Percentiles rank a stretch among this genome's conserved stretches.
Evolutionary conservation across 768 basidiomycete species (phyloP).

Genomic region (Tricholoma terreum): DNA sequence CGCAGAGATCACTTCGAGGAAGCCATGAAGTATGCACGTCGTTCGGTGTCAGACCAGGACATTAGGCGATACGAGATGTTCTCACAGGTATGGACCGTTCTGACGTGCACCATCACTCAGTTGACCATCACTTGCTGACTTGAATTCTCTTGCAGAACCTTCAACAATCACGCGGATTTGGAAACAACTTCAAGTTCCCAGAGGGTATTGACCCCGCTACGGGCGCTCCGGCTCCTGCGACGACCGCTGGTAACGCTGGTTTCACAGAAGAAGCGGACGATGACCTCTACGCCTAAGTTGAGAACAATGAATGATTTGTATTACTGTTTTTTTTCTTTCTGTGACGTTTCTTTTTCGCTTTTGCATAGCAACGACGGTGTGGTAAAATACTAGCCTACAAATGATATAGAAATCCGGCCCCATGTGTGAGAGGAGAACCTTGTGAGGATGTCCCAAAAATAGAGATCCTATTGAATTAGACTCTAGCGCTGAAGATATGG

Average conservation of each 20-base stretch:
- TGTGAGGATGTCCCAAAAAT: too few species aligned
- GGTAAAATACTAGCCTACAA: too few species aligned
- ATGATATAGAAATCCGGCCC: too few species aligned
- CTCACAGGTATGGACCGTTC: constrained; percentile 55
- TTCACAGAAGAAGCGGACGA: constrained; percentile 90
- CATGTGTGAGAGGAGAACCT: too few species aligned
- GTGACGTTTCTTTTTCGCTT: too few species aligned
- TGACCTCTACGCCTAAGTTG: constrained; percentile 78
- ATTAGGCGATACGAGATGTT: constrained; percentile 99
- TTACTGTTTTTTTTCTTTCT: background rate
- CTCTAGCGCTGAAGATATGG: too few species aligned
- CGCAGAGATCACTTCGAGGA: constrained; percentile 94
- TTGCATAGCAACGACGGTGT: too few species aligned
- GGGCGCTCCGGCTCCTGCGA: constrained; percentile 40
- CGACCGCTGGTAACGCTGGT: constrained; percentile 75
- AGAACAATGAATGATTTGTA: background rate
- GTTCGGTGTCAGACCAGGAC: constrained; percentile 94
- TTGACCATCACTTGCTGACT: constrained; percentile 10
- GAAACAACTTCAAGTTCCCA: constrained; percentile 98
- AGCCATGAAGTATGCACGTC: constrained; percentile 96
- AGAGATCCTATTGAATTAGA: too few species aligned
- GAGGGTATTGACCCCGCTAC: constrained; percentile 52
- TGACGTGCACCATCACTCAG: background rate
- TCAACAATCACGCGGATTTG: constrained; percentile 89
- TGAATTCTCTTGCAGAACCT: constrained; percentile 55